A percentile compares a stretch with the other conserved stretches of the same genome.
Conservation (phyloP, 371 early-diverging fungal genomes). For the Mortierella sp. region DNA sequence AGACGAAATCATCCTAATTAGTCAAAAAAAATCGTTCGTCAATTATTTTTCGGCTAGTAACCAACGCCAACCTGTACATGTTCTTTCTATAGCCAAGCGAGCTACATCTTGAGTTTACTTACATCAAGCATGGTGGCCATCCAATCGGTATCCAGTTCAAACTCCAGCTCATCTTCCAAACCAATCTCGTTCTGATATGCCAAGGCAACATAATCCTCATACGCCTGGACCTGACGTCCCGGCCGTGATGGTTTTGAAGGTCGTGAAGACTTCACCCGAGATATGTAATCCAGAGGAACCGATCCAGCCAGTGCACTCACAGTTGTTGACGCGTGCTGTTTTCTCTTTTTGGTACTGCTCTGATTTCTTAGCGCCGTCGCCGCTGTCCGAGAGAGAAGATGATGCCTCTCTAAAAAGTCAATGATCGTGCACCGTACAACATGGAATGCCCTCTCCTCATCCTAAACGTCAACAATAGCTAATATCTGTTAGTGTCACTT, state of each 20-base stretch:
- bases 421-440: conserved; percentile 29
- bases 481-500: too few species aligned
- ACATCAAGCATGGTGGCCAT: conserved; percentile 38
- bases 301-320: neutral
- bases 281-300: neutral
- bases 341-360: conserved; percentile 27
- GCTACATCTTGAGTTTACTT: neutral
- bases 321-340: neutral
- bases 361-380: conserved; percentile 21
- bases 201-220: too few species aligned
- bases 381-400: conserved; percentile 36
- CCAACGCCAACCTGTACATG: neutral
- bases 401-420: conserved; percentile 33
- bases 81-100: neutral
- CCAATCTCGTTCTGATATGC: conserved; percentile 11
- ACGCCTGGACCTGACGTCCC: neutral
- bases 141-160: conserved; percentile 46
- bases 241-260: conserved; percentile 13
- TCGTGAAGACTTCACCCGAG: conserved; percentile 32
- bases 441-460: conserved; percentile 28
- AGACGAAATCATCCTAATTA: conserved; percentile 31
- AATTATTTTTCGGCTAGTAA: neutral
- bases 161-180: conserved; percentile 46
- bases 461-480: conserved; percentile 4
- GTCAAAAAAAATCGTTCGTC: neutral